Base-by-base conservation (phyloP, 2,329 filamentous ascomycete species). In the Cryphonectria nitschkei region DNA sequence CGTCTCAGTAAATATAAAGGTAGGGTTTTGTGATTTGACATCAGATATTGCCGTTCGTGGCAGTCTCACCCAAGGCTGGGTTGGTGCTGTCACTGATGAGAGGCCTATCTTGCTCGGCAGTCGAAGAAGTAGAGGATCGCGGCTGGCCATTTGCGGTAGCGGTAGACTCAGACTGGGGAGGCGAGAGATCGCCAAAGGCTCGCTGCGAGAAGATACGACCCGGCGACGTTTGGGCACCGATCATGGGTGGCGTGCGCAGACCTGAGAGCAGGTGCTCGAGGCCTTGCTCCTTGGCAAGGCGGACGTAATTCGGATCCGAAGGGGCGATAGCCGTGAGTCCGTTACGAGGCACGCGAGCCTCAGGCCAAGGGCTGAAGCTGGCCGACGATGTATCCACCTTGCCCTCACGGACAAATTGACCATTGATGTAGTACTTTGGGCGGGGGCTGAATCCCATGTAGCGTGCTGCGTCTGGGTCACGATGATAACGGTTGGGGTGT, bases 341-440 rank as follows among this genome's bases (percentile, higher is more conserved):
- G 46, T 86, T 84, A 52, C 88, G 84, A 3, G 88, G 88, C 22
- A 88, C 85, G 54, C 84, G 83, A 37, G 82, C 81, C 70, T 88
- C 86, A 8, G 85, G 85, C 74, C 88, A 88, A 3, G 89, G 87
- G 14, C 82, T 83, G 68, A 80, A 83, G 80, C 87, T 88, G 16
- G 84, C 84, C 61, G 82, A 80, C 68, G 83, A 81, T 37, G 81
- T 77, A 41, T 81, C 81, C 0, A 86, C 84, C 70, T 81, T 80
- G 39, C 86, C 84, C 75, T 90, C 88, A 50, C 82, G 81, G 14
- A 88, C 81, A 43, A 89, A 77, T 11, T 80, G 74, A 43, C 89
- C 89, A 75, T 90, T 86, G 74, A 89, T 74, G 74, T 86, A 91
- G 75, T 88, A 86, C 76, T 87, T 89, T 74, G 83, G 84, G 71